These are phyloP conservation scores for Echinochloa phyllopogon DNA, from an alignment of 176 grass and related monocot genomes.

Conservation along the genomic window DNA sequence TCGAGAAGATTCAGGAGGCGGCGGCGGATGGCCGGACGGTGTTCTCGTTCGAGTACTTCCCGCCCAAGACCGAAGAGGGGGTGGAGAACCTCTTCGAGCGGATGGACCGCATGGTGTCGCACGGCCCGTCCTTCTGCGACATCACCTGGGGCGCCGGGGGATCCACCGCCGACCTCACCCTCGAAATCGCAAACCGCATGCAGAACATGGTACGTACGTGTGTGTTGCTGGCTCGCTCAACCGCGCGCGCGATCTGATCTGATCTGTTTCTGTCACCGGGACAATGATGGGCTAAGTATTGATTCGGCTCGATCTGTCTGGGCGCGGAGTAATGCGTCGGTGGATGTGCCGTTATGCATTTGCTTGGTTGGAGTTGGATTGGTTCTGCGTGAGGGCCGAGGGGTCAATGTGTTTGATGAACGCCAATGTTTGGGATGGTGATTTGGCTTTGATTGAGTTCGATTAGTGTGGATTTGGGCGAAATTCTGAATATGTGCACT, in stretches of 20 bases:
- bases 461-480: not conserved
- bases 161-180: slow-evolving; percentile 90
- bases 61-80: slow-evolving; percentile 86
- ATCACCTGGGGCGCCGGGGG: slow-evolving; percentile 96
- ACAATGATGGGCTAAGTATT: not conserved
- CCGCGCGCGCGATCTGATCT: slow-evolving; percentile 47
- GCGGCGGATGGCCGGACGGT: slow-evolving; percentile 63
- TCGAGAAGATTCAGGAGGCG: slow-evolving; percentile 69
- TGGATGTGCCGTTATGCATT: not conserved
- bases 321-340: not conserved
- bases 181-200: slow-evolving; percentile 86
- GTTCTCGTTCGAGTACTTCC: slow-evolving; percentile 96
- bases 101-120: slow-evolving; percentile 90
- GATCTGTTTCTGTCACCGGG: not conserved
- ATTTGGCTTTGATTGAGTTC: not conserved
- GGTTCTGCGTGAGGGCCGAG: not conserved
- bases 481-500: not conserved
- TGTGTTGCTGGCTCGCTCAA: not conserved
- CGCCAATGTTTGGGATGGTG: not conserved
- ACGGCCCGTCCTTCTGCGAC: slow-evolving; percentile 87
- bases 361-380: not conserved
- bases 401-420: not conserved
- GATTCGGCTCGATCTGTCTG: not conserved
- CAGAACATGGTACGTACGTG: slow-evolving; percentile 75
- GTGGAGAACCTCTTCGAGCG: slow-evolving; percentile 92